Base-by-base conservation (phyloP, 306 rosid genomes). In the Hylodesmum podocarpum region DNA sequence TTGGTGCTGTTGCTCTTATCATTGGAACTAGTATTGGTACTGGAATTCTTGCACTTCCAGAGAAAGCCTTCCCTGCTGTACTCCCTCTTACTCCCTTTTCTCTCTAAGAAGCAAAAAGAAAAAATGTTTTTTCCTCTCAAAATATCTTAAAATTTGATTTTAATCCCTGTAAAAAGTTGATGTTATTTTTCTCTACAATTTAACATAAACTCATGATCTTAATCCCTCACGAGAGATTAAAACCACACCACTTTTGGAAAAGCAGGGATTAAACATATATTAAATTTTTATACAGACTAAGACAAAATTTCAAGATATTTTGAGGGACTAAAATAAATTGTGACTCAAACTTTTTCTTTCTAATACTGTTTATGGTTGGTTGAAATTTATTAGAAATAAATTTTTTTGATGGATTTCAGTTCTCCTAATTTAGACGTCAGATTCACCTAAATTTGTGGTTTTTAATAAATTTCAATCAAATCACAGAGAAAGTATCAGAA, bases 41-140 rank as follows among this genome's bases (percentile, higher is more conserved):
- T 44, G 93, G 96, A 70, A 87, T 91, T 50, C 91, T 91, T 58
- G 93, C 87, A 12, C 93, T 91, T 77, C 96, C 96, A 44, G 54
- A 85, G 54, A 91, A 91, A 89, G 93, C 90, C 64, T 89, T 85
- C 54, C 89, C 90, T 21, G 91, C 91, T 18, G 93, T 91, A 85
- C 34, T 51, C 67, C 47, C 59, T 65, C 29, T 64, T 91, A 85
- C 34, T 51, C 67, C 47, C 59, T 65, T 29, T 64, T 44, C 44
- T 66, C 31, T 65, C 4, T 69, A 6, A 39, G 50, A 29, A 51
- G 25, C 40, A 36, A 50, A 59, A 6, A n/a, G 12, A 49, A 16
- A 6, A 6, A 49, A 39, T 39, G 14, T 0, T 25, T 12, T 54
- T 55, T 12, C 6, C 5, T 8, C 16, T 6, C 5, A 13, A 55